These are phyloP conservation scores for Eutrema japonicum DNA, from an alignment of 345 rosid species.

Conservation along the genomic window DNA sequence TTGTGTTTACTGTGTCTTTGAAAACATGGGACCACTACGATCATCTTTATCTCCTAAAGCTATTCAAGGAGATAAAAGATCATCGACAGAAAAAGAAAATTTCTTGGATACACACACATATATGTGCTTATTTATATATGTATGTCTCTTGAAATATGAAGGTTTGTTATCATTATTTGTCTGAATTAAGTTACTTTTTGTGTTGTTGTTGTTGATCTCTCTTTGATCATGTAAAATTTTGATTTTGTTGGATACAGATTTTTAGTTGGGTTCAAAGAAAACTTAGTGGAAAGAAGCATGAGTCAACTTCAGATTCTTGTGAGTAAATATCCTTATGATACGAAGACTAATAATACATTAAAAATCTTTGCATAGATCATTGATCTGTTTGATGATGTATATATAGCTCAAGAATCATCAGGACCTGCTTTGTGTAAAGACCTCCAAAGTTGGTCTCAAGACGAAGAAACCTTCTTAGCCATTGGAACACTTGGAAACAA, in stretches of 20 bases:
- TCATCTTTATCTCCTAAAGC: conserved; percentile 33
- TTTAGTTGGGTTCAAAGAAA: conserved; percentile 79
- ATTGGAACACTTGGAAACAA: conserved; percentile 84
- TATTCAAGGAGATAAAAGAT: conserved; percentile 23
- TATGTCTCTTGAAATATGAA: conserved; percentile 37
- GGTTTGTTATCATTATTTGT: conserved; percentile 32
- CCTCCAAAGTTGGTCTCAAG: conserved; percentile 67
- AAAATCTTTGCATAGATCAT: conserved; percentile 3
- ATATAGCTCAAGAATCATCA: conserved; percentile 41
- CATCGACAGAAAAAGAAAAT: conserved; percentile 42
- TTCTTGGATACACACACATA: conserved; percentile 39
- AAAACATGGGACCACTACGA: conserved; percentile 36
- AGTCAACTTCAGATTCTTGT: conserved; percentile 44
- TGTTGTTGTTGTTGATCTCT: conserved; percentile 13
- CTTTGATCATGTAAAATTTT: conserved; percentile 12
- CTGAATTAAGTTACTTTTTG: neutral
- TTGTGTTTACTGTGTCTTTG: conserved; percentile 37
- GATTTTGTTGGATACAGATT: conserved; percentile 48
- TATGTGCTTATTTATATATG: neutral
- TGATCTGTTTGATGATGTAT: conserved; percentile 34
- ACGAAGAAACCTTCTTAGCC: conserved; percentile 54
- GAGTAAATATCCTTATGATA: conserved; percentile 30
- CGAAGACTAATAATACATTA: neutral
- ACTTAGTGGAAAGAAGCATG: conserved; percentile 44
- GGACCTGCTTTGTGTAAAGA: conserved; percentile 53